These are phyloP conservation scores for Aspergillus quadricinctus DNA, from an alignment of 2,329 filamentous ascomycete genomes.

Conservation along the genomic window DNA sequence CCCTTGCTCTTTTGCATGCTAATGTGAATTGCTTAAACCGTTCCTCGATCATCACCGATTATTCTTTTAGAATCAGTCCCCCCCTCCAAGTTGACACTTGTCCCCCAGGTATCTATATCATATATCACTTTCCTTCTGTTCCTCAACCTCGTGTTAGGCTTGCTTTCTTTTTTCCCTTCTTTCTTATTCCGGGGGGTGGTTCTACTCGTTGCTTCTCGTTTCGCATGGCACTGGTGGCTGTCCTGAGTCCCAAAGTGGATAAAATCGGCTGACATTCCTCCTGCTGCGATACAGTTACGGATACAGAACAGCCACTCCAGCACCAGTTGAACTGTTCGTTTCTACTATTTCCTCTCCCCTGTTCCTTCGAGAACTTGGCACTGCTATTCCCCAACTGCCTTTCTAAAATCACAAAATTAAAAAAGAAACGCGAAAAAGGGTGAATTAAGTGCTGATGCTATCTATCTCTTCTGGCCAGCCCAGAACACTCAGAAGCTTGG, in stretches of 20 bases:
- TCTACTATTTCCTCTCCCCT: background rate
- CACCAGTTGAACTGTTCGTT: constrained; percentile 10
- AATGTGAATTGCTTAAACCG: background rate
- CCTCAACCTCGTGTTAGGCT: background rate
- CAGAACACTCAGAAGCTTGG: constrained; percentile 18
- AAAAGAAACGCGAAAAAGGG: background rate
- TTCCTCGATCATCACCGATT: background rate
- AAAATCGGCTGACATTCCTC: constrained; percentile 19
- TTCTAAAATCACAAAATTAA: background rate
- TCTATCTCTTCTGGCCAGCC: constrained; percentile 8
- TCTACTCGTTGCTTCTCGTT: background rate
- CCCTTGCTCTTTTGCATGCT: background rate
- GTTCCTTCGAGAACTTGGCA: background rate
- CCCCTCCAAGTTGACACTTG: background rate
- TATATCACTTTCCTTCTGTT: background rate
- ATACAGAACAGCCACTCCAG: constrained; percentile 10
- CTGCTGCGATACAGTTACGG: constrained; percentile 14
- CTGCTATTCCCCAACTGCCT: background rate
- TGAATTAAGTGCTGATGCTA: background rate
- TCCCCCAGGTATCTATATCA: background rate
- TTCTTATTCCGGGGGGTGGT: background rate
- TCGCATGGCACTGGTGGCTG: constrained; percentile 14
- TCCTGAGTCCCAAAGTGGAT: constrained; percentile 12
- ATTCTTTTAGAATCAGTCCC: background rate
- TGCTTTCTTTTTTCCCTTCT: background rate